These are phyloP conservation scores for Gossypium ekmanianum DNA, from an alignment of 345 rosid species.

Conservation along the genomic window DNA sequence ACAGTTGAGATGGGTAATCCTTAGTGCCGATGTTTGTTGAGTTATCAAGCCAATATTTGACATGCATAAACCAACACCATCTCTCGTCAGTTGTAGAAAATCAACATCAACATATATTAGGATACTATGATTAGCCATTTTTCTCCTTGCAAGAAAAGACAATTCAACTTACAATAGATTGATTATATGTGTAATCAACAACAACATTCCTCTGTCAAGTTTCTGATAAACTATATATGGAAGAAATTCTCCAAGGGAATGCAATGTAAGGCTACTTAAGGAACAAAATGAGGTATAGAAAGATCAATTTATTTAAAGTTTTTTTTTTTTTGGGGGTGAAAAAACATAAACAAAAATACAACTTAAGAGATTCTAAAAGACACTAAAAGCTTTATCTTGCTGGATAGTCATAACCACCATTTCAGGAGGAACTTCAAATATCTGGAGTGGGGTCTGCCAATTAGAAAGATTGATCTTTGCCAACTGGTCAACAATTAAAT, in stretches of 20 bases:
- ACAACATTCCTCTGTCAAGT: conserved; percentile 35
- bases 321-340: not conserved
- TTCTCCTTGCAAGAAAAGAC: not conserved
- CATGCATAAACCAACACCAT: conserved; percentile 57
- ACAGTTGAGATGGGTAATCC: conserved; percentile 47
- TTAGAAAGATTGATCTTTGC: no score
- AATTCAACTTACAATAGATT: not conserved
- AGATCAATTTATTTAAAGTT: not conserved
- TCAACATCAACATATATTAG: not conserved
- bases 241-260: conserved; percentile 24
- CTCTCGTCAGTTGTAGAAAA: conserved; percentile 59
- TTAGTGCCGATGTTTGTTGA: conserved; percentile 43
- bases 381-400: no score
- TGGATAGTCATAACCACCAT: no score
- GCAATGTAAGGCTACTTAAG: not conserved
- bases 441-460: no score
- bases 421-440: no score
- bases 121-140: no score
- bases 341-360: no score
- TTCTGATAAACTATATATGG: conserved; percentile 13
- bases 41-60: conserved; percentile 53
- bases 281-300: not conserved
- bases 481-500: no score
- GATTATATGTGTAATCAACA: not conserved
- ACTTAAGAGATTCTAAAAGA: no score